Evolutionary conservation across 768 basidiomycete genomes (phyloP).

Genomic region (Heimioporus sp.): DNA sequence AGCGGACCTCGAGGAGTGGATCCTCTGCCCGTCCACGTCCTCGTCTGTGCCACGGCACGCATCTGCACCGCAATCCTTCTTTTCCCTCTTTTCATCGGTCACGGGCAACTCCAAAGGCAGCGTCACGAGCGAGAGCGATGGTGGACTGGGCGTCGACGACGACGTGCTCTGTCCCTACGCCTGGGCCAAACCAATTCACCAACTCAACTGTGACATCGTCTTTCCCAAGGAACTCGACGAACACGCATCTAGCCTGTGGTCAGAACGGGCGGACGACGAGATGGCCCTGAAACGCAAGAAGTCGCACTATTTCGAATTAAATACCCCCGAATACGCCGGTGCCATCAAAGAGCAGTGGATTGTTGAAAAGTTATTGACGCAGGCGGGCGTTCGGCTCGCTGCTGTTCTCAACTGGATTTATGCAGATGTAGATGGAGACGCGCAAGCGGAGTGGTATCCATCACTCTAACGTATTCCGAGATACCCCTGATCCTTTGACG

Average conservation of each 20-base stretch:
- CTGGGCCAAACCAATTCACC: slow-evolving; percentile 74
- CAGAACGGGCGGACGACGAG: neutral
- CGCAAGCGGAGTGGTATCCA: neutral
- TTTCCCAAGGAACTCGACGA: slow-evolving; percentile 73
- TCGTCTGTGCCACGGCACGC: neutral
- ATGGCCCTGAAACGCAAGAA: slow-evolving; percentile 9
- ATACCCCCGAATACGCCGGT: slow-evolving; percentile 79
- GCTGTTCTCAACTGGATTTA: slow-evolving; percentile 79
- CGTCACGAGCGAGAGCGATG: neutral
- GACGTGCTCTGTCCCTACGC: slow-evolving; percentile 67
- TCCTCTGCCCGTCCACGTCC: slow-evolving; percentile 53
- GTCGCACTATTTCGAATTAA: slow-evolving; percentile 60
- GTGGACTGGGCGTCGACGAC: slow-evolving; percentile 45
- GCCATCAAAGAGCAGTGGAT: slow-evolving; percentile 63
- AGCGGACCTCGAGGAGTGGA: slow-evolving; percentile 60
- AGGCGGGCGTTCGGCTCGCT: slow-evolving; percentile 82
- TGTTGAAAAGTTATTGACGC: slow-evolving; percentile 79
- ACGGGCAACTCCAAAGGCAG: neutral
- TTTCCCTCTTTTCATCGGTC: slow-evolving; percentile 6
- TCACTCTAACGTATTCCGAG: slow-evolving; percentile 2
- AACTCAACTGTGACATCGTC: slow-evolving; percentile 78
- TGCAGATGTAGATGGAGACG: slow-evolving; percentile 11
- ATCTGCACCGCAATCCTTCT: slow-evolving; percentile 27
- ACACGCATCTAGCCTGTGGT: neutral
- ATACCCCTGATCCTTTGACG: neutral